Conservation (phyloP, 352 stramenopile species). For the Poterioochromonas sp. region DNA sequence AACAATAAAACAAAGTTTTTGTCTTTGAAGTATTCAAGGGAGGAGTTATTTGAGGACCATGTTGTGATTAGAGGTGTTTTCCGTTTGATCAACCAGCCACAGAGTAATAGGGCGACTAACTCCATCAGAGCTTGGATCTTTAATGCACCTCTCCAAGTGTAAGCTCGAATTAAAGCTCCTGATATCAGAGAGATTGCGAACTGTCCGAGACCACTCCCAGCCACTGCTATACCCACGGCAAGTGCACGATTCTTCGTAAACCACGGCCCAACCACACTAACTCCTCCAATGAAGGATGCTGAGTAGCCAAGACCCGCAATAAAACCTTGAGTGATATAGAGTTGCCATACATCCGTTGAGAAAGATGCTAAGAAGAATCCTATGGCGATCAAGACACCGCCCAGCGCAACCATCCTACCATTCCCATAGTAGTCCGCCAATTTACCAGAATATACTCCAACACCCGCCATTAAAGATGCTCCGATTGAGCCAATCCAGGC, state of each 20-base stretch:
- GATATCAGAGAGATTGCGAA: constrained; percentile 1
- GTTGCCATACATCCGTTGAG: constrained; percentile 8
- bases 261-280: constrained; percentile 7
- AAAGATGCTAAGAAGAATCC: constrained; percentile 21
- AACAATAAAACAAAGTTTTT: background rate
- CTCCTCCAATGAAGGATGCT: constrained; percentile 5
- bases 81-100: background rate
- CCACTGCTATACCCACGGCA: constrained; percentile 22
- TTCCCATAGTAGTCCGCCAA: constrained; percentile 13
- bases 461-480: background rate
- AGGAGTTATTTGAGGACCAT: background rate
- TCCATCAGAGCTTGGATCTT: background rate
- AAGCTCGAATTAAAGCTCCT: background rate
- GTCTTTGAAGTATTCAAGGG: background rate
- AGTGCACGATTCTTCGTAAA: background rate
- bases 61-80: background rate
- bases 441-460: background rate
- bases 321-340: constrained; percentile 19
- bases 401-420: background rate
- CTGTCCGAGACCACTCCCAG: constrained; percentile 11
- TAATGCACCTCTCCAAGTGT: background rate
- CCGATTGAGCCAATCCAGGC: constrained; percentile 21
- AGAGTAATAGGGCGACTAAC: background rate
- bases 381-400: background rate
- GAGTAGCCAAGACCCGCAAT: constrained; percentile 1